Conservation (phyloP, 73 alveolate genomes). For the Tetrahymena thermophila region DNA sequence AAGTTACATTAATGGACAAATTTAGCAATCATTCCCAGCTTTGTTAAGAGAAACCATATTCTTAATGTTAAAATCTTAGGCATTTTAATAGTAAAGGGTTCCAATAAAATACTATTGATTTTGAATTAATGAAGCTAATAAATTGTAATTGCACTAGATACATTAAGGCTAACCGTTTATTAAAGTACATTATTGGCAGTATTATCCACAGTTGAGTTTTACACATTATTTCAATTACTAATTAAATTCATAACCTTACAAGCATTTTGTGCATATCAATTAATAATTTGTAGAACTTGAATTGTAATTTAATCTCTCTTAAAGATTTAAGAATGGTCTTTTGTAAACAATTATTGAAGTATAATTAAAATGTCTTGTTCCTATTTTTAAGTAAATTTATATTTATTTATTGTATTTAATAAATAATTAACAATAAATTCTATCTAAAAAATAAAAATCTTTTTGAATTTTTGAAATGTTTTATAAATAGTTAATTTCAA, state of each 20-base stretch:
- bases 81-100: background rate
- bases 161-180: background rate
- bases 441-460: too few species aligned
- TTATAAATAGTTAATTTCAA: too few species aligned
- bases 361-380: background rate
- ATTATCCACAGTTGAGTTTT: background rate
- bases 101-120: background rate
- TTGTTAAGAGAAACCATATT: background rate
- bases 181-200: background rate
- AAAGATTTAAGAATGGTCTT: background rate
- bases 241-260: background rate
- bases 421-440: too few species aligned
- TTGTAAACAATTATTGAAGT: background rate
- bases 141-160: background rate
- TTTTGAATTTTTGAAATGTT: too few species aligned
- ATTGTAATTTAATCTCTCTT: background rate
- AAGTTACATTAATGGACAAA: background rate
- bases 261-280: background rate
- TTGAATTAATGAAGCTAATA: background rate
- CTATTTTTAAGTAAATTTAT: too few species aligned
- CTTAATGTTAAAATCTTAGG: background rate
- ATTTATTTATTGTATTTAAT: too few species aligned
- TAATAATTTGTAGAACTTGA: background rate
- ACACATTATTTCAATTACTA: background rate
- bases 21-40: background rate